phyloP scores from a whole-genome alignment of 2,329 filamentous ascomycete species.

The Rhynchosporium graminicola region DNA sequence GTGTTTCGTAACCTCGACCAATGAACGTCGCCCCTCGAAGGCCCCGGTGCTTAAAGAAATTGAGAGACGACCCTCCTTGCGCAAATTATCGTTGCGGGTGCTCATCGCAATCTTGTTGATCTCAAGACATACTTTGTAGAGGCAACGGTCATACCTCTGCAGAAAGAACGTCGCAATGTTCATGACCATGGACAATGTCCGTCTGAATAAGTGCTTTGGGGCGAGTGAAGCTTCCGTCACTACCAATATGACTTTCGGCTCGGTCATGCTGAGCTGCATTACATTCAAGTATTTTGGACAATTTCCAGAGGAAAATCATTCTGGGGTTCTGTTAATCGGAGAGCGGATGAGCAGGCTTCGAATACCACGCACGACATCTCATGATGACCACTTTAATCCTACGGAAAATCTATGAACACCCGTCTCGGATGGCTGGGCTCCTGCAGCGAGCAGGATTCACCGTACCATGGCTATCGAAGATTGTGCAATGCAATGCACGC shows the following conservation, averaged over 20 bases:
- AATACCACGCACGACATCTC: background rate
- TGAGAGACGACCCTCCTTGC: slow-evolving; percentile 2
- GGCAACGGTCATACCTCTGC: background rate
- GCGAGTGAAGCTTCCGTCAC: background rate
- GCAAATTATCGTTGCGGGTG: slow-evolving; percentile 11
- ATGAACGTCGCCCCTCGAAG: background rate
- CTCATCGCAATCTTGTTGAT: background rate
- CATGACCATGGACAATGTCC: background rate
- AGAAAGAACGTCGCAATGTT: background rate
- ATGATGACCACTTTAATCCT: background rate
- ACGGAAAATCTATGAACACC: background rate
- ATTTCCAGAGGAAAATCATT: background rate
- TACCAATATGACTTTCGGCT: background rate
- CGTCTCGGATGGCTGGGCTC: background rate
- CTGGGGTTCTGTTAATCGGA: background rate
- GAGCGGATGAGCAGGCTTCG: background rate
- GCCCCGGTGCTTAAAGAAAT: slow-evolving; percentile 7
- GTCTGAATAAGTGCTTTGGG: background rate
- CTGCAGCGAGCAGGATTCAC: background rate
- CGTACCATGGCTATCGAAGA: slow-evolving; percentile 5
- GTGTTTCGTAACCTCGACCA: slow-evolving; percentile 5
- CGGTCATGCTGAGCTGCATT: background rate
- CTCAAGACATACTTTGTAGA: background rate
- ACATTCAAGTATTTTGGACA: background rate
- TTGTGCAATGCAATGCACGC: slow-evolving; percentile 13